phyloP scores from a whole-genome alignment of 768 basidiomycete species.

The Rubroboletus satanas region DNA sequence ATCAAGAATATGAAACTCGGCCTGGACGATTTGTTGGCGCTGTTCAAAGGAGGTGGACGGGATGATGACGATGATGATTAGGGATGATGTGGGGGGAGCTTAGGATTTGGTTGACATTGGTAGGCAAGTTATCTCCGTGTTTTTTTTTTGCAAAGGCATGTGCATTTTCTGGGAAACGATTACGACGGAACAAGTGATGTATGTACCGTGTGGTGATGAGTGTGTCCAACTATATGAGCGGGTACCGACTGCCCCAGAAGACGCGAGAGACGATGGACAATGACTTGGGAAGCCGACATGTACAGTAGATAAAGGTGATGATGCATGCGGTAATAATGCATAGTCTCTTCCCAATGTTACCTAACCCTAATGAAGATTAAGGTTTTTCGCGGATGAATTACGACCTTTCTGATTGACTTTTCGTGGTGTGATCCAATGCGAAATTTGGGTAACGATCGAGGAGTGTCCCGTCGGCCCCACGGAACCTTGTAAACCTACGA shows the following conservation, averaged over 20 bases:
- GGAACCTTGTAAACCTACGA: neutral
- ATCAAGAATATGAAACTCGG: slow-evolving; percentile 80
- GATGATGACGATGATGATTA: slow-evolving; percentile 50
- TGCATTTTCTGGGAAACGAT: neutral
- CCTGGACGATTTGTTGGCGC: slow-evolving; percentile 78
- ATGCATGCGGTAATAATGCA: neutral
- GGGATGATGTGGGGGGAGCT: neutral
- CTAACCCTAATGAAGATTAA: neutral
- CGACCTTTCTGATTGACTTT: neutral
- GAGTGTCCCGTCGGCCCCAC: neutral
- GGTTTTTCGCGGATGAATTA: neutral
- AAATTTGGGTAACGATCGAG: neutral
- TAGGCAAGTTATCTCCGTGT: neutral
- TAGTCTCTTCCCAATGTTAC: neutral
- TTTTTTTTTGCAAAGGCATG: neutral
- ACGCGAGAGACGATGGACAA: neutral
- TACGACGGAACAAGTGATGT: neutral
- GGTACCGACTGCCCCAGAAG: neutral
- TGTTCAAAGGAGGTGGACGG: slow-evolving; percentile 60
- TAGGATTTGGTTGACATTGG: neutral
- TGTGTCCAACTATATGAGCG: neutral
- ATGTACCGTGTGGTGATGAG: neutral
- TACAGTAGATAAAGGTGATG: neutral
- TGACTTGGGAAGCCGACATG: neutral
- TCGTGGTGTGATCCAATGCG: neutral